Percentiles rank a stretch among this genome's conserved stretches.
Conservation (phyloP, 2,329 filamentous ascomycete species). For the Penicillium sp. region DNA sequence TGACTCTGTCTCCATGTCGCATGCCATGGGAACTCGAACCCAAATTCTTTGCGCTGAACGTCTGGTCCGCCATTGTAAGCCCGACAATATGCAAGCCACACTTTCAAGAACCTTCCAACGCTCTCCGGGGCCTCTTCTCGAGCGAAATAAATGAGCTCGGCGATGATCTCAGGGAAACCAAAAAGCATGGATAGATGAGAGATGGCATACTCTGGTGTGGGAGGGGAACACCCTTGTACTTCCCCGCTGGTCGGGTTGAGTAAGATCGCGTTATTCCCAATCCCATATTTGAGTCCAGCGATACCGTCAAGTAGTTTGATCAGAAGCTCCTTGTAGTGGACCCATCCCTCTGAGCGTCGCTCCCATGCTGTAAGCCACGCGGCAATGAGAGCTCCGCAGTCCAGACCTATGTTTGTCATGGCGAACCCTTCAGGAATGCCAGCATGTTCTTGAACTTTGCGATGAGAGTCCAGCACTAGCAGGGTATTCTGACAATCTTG, state of each 20-base stretch:
- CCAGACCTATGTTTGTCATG: slow-evolving; percentile 21
- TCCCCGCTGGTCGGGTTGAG: slow-evolving; percentile 15
- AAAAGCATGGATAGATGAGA: slow-evolving; percentile 22
- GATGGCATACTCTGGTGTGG: slow-evolving; percentile 19
- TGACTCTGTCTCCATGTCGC: slow-evolving; percentile 22
- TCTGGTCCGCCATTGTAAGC: slow-evolving; percentile 18
- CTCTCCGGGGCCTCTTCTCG: slow-evolving; percentile 1
- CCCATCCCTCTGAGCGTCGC: slow-evolving; percentile 16
- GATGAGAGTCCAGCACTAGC: slow-evolving; percentile 18
- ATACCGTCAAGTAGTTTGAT: slow-evolving; percentile 16
- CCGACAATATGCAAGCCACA: slow-evolving; percentile 17
- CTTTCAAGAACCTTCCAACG: slow-evolving; percentile 11
- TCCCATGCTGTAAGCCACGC: slow-evolving; percentile 20
- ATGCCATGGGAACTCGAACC: slow-evolving; percentile 16
- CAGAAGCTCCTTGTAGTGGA: slow-evolving; percentile 8
- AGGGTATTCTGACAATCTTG: slow-evolving; percentile 18
- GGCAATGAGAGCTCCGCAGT: slow-evolving; percentile 14
- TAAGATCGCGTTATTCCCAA: slow-evolving; percentile 18
- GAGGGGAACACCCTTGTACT: slow-evolving; percentile 14
- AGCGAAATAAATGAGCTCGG: slow-evolving; percentile 14
- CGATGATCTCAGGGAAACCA: slow-evolving; percentile 17
- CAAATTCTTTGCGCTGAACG: slow-evolving; percentile 14
- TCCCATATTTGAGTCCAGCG: slow-evolving; percentile 12
- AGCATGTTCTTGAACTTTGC: slow-evolving; percentile 20
- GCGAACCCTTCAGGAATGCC: slow-evolving; percentile 18